A percentile compares a stretch with the other conserved stretches of the same genome.
Conservation (phyloP, 202 grass and related monocot genomes). For the Panicum virgatum region DNA sequence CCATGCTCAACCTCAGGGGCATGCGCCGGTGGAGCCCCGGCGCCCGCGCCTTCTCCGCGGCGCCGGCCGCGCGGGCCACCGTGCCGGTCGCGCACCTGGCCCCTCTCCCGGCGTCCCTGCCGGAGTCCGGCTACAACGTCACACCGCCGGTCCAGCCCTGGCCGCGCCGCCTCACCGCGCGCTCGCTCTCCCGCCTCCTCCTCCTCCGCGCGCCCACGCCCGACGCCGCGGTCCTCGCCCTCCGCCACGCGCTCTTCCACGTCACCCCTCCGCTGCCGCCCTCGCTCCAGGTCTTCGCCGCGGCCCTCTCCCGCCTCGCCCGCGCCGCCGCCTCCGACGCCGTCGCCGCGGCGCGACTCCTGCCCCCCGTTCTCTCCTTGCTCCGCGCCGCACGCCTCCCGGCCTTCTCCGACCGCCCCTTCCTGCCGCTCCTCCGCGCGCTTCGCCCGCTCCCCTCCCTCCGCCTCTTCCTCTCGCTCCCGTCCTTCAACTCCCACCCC, state of each 20-base stretch:
- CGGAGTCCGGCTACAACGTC: slow-evolving; percentile 43
- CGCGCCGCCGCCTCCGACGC: background rate
- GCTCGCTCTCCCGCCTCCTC: too few relatives aligned
- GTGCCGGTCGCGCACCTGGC: slow-evolving; percentile 44
- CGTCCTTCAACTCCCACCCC: slow-evolving; percentile 60
- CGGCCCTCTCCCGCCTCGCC: slow-evolving; percentile 48
- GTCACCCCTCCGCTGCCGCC: slow-evolving; percentile 26
- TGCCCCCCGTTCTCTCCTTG: slow-evolving; percentile 41
- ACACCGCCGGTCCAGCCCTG: slow-evolving; percentile 61
- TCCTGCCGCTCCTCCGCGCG: slow-evolving; percentile 65
- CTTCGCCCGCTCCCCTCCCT: slow-evolving; percentile 61
- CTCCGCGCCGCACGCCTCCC: slow-evolving; percentile 52
- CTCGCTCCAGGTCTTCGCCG: slow-evolving; percentile 47
- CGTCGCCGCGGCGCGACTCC: slow-evolving; percentile 26
- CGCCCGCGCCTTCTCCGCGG: slow-evolving; percentile 25
- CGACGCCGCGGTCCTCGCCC: slow-evolving; percentile 35
- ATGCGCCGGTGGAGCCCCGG: background rate
- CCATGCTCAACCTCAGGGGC: slow-evolving; percentile 10
- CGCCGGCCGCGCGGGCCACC: slow-evolving; percentile 26
- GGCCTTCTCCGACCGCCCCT: slow-evolving; percentile 55
- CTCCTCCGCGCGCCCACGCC: slow-evolving; percentile 39
- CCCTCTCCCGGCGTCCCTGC: slow-evolving; percentile 34
- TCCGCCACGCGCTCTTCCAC: slow-evolving; percentile 55
- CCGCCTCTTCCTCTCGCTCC: slow-evolving; percentile 76
- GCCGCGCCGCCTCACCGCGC: slow-evolving; percentile 54